Base-by-base conservation (phyloP, 2,329 filamentous ascomycete species). In the Talaromyces atroroseus region DNA sequence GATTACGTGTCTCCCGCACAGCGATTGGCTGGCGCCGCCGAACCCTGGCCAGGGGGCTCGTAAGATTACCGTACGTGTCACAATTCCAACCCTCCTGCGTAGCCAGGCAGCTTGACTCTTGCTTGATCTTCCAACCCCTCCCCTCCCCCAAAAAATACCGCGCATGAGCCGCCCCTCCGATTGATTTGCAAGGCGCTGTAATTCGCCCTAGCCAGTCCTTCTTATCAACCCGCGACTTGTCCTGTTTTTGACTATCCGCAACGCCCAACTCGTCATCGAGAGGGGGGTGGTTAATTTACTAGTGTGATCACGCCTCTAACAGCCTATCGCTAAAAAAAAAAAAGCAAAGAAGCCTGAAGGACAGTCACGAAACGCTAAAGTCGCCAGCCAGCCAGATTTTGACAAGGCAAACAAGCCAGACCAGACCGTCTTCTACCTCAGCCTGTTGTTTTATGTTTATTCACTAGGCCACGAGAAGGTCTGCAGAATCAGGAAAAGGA, bases 91-190 rank as follows among this genome's bases (percentile, higher is more conserved):
- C 34, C 16, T n/a, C 16, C 32, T 34, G 8, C 26, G 26, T 29
- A 5, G 26, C 26, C 5, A 4, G 4, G 26, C 29, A 8, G 20
- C 24, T 26, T 26, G 7, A 7, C 24, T 26, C 24, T 26, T 36
- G 38, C 16, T 49, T 40, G 12, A 21, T 36, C 23, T 40, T 38
- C 12, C 45, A 34, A 44, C 36, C 36, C 49, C 49, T 29, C 48
- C 3, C 20, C 5, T 12, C 16, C n/a, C n/a, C n/a, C n/a, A n/a
- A n/a, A n/a, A n/a, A n/a, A 46, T 21, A 18, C 34, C 29, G 20
- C 36, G 49, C 49, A 51, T 46, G 40, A 52, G 26, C 26, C 50
- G 45, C 50, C 50, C 49, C 23, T 45, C 26, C 45, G n/a, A 40
- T 6, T 38, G 29, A 10, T 44, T 34, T 29, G 26, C 50, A 23